A percentile compares a stretch with the other conserved stretches of the same genome.
Evolutionary conservation across 345 rosid species (phyloP).

Genomic region (Populus nigra): DNA sequence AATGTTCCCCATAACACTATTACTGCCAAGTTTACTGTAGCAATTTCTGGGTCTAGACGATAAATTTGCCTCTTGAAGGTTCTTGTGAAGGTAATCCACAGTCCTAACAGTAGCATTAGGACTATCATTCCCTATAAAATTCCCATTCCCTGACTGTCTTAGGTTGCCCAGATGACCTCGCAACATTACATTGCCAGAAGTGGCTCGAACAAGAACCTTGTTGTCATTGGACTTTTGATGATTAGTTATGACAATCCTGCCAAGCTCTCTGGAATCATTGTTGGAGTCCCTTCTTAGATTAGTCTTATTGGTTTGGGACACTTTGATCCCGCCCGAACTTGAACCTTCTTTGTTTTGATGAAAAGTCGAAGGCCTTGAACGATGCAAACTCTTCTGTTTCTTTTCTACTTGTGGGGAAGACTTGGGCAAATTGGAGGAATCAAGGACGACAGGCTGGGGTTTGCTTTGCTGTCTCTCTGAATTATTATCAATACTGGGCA

Average conservation of each 20-base stretch:
- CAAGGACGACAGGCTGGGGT: constrained; percentile 18
- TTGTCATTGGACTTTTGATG: constrained; percentile 14
- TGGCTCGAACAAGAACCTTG: constrained; percentile 35
- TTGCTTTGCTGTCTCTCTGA: constrained; percentile 27
- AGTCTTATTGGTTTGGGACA: not conserved
- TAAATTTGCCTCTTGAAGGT: constrained; percentile 20
- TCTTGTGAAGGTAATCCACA: constrained; percentile 20
- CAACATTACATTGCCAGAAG: constrained; percentile 35
- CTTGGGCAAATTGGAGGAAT: constrained; percentile 20
- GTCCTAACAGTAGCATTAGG: constrained; percentile 30
- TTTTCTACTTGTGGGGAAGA: constrained; percentile 20
- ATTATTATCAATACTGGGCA: constrained; percentile 1
- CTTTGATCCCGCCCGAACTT: constrained; percentile 15
- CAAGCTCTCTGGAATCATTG: constrained; percentile 23
- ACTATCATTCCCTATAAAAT: constrained; percentile 17
- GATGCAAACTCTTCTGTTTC: constrained; percentile 23
- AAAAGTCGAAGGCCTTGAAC: constrained; percentile 14
- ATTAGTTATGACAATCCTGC: constrained; percentile 7
- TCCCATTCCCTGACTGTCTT: constrained; percentile 28
- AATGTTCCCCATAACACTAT: constrained; percentile 69
- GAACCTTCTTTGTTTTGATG: constrained; percentile 14
- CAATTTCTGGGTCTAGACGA: constrained; percentile 28
- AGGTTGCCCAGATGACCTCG: constrained; percentile 40
- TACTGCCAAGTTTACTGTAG: constrained; percentile 24
- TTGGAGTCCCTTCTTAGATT: constrained; percentile 14